phyloP scores from a whole-genome alignment of 1,139 yeast species.

The Kodamaea ohmeri region DNA sequence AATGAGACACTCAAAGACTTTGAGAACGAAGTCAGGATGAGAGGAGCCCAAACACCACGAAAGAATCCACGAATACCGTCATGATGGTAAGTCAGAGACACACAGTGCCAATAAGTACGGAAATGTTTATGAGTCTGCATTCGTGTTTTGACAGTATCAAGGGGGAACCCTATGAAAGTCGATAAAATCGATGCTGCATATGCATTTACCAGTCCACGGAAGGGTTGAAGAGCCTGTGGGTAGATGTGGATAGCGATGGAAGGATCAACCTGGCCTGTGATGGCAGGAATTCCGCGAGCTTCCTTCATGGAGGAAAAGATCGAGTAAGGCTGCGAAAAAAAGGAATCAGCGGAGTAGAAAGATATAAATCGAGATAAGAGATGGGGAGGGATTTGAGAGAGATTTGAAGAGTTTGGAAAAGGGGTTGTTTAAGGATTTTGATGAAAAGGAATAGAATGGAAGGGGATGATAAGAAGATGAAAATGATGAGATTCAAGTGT shows the following conservation, averaged over 20 bases:
- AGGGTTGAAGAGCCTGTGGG: conserved; percentile 53
- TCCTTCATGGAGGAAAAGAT: conserved; percentile 3
- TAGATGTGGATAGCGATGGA: conserved; percentile 43
- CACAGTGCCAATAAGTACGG: conserved; percentile 57
- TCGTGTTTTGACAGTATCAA: conserved; percentile 81
- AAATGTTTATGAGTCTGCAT: conserved; percentile 74
- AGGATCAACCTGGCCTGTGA: conserved; percentile 41
- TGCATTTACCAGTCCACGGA: conserved; percentile 57
- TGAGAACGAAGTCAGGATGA: conserved; percentile 62
- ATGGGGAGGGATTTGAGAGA: neutral
- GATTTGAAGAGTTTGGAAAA: too few species aligned
- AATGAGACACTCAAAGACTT: conserved; percentile 66
- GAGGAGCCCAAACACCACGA: conserved; percentile 73
- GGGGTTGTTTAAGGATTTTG: neutral
- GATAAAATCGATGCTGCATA: conserved; percentile 65
- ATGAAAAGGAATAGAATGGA: neutral
- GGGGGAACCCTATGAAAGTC: conserved; percentile 75
- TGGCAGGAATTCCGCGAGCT: conserved; percentile 38
- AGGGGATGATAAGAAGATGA: neutral
- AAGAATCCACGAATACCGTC: conserved; percentile 76
- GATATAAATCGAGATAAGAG: neutral
- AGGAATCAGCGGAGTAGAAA: too few species aligned
- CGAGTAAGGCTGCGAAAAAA: conserved; percentile 1
- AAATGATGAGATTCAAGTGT: too few species aligned
- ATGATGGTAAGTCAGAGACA: conserved; percentile 48